Percentiles rank a stretch among this genome's conserved stretches.
Evolutionary conservation across 805 yeast genomes (phyloP).

Genomic region (Metschnikowia henanensis): DNA sequence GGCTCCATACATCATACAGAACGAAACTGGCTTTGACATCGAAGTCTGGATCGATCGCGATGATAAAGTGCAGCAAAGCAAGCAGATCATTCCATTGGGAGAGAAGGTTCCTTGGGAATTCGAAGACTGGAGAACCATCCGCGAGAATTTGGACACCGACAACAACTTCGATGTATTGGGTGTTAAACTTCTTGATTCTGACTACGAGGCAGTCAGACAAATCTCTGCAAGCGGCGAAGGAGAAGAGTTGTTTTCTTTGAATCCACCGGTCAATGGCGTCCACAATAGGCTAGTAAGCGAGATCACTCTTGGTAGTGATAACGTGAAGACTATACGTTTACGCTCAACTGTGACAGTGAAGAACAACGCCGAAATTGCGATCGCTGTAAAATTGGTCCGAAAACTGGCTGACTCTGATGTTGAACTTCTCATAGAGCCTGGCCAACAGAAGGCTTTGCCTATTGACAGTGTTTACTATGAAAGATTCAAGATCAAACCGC

Average conservation of each 20-base stretch:
- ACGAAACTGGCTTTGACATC: constrained; percentile 84
- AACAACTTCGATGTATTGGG: constrained; percentile 62
- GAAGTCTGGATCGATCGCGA: constrained; percentile 64
- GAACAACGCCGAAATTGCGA: constrained; percentile 61
- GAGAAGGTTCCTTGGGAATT: constrained; percentile 79
- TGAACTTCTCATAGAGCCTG: constrained; percentile 50
- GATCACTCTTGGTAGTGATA: constrained; percentile 66
- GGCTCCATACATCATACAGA: constrained; percentile 76
- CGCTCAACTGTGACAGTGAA: constrained; percentile 72
- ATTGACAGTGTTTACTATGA: constrained; percentile 64
- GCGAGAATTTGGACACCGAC: constrained; percentile 76
- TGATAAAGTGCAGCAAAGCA: constrained; percentile 39
- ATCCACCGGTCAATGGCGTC: constrained; percentile 59
- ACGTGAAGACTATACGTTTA: constrained; percentile 74
- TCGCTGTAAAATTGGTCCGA: constrained; percentile 46
- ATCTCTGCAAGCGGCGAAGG: constrained; percentile 82
- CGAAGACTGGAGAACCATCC: constrained; percentile 87
- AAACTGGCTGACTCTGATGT: constrained; percentile 23
- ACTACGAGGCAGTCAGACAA: constrained; percentile 51
- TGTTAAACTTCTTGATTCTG: constrained; percentile 55
- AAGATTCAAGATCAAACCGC: constrained; percentile 61
- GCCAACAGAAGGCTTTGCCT: constrained; percentile 67
- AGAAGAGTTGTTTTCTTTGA: constrained; percentile 67
- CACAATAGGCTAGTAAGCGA: constrained; percentile 79
- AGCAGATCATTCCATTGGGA: constrained; percentile 45